These are phyloP conservation scores for Ophiostoma australiae DNA, from an alignment of 2,329 filamentous ascomycete genomes.

Conservation along the genomic window DNA sequence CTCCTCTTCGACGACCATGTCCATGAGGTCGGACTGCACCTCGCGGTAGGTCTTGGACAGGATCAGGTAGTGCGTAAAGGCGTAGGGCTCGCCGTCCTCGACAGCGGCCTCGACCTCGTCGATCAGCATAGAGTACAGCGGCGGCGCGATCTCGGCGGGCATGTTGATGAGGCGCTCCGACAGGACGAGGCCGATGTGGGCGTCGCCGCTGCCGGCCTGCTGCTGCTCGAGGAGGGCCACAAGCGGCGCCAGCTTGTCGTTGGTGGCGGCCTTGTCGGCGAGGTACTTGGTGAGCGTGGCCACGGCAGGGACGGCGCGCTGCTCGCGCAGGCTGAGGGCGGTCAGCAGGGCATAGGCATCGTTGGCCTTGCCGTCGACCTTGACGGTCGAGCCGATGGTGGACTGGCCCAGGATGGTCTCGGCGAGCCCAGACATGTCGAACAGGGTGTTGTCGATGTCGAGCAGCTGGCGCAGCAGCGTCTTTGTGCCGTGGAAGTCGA, in stretches of 20 bases:
- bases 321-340: slow-evolving; percentile 74
- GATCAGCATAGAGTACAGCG: slow-evolving; percentile 89
- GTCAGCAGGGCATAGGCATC: slow-evolving; percentile 93
- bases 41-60: slow-evolving; percentile 90
- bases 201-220: slow-evolving; percentile 31
- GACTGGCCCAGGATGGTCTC: slow-evolving; percentile 82
- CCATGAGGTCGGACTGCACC: slow-evolving; percentile 65
- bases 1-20: slow-evolving; percentile 22
- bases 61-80: slow-evolving; percentile 88
- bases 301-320: slow-evolving; percentile 69
- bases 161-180: slow-evolving; percentile 94
- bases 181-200: slow-evolving; percentile 76
- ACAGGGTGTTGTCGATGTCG: slow-evolving; percentile 77
- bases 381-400: slow-evolving; percentile 87
- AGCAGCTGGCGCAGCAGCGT: slow-evolving; percentile 85
- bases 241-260: slow-evolving; percentile 51
- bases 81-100: slow-evolving; percentile 85
- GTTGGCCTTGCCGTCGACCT: slow-evolving; percentile 89
- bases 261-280: slow-evolving; percentile 48
- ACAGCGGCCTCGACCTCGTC: slow-evolving; percentile 87
- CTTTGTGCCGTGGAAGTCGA: slow-evolving; percentile 95
- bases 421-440: slow-evolving; percentile 80
- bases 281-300: slow-evolving; percentile 69
- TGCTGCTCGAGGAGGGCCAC: slow-evolving; percentile 47
- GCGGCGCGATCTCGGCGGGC: slow-evolving; percentile 85